phyloP scores from a whole-genome alignment of 306 rosid genomes.

The Quercus gilva region DNA sequence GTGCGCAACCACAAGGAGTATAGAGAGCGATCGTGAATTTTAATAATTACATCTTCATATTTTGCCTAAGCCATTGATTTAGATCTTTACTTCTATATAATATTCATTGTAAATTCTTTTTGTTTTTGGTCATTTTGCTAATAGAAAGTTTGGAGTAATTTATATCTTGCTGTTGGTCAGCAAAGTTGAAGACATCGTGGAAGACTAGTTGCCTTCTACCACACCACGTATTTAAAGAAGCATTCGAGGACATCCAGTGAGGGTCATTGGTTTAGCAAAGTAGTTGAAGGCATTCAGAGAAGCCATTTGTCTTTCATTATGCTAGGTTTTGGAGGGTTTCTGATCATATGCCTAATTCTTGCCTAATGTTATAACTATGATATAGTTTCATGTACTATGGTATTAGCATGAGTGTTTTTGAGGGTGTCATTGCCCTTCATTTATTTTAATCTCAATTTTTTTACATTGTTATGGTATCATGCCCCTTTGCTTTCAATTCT shows the following conservation, averaged over 20 bases:
- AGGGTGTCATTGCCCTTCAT: too few relatives aligned
- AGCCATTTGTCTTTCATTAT: too few relatives aligned
- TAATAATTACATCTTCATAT: background rate
- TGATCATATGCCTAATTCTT: too few relatives aligned
- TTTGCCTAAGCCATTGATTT: slow-evolving; percentile 11
- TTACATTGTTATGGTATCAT: too few relatives aligned
- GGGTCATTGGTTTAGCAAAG: too few relatives aligned
- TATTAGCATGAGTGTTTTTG: too few relatives aligned
- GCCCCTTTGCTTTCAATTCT: too few relatives aligned
- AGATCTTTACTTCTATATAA: background rate
- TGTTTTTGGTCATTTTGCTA: background rate
- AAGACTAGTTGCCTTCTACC: background rate
- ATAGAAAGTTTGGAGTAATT: background rate
- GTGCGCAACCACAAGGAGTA: background rate
- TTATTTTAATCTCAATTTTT: too few relatives aligned
- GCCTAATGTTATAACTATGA: too few relatives aligned
- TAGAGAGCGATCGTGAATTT: slow-evolving; percentile 6
- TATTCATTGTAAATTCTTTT: background rate
- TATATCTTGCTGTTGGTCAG: background rate
- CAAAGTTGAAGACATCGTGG: background rate
- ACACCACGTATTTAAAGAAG: background rate
- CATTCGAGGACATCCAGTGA: background rate
- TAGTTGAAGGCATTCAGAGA: too few relatives aligned
- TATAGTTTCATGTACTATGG: too few relatives aligned
- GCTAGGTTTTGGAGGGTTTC: too few relatives aligned